These are phyloP conservation scores for Aciculoconidium aculeatum DNA, from an alignment of 805 yeast species.

Conservation along the genomic window DNA sequence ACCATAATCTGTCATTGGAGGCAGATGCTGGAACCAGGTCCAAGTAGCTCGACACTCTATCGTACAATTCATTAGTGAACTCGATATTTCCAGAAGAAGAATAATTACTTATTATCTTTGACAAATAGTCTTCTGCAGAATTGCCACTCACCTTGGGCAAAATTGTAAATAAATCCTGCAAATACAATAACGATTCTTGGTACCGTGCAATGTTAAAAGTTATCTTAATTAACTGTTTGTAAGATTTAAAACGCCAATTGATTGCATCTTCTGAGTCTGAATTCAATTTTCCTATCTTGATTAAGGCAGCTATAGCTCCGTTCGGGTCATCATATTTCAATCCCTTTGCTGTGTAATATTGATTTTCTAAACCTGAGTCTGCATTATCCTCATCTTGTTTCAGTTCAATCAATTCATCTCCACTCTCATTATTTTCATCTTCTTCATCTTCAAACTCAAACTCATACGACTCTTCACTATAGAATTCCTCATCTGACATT, in stretches of 20 bases:
- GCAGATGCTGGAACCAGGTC: constrained; percentile 8
- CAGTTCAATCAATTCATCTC: constrained; percentile 2
- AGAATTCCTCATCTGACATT: constrained; percentile 14
- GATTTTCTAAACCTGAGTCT: constrained; percentile 15
- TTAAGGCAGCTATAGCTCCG: constrained; percentile 20
- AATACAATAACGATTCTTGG: constrained; percentile 16
- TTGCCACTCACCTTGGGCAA: constrained; percentile 24
- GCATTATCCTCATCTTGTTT: constrained; percentile 5
- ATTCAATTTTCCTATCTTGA: constrained; percentile 9
- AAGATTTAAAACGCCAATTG: constrained; percentile 34
- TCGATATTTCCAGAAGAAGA: constrained; percentile 19
- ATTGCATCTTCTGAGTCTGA: constrained; percentile 8
- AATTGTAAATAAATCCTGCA: constrained; percentile 18
- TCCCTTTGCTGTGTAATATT: constrained; percentile 34
- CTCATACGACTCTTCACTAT: constrained; percentile 12
- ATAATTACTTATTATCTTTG: constrained; percentile 29
- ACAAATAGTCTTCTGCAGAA: constrained; percentile 36
- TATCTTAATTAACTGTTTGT: constrained; percentile 38
- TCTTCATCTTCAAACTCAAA: constrained; percentile 15
- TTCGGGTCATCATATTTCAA: constrained; percentile 27
- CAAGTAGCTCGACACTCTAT: constrained; percentile 23
- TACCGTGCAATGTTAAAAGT: constrained; percentile 18
- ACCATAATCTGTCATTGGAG: constrained; percentile 21
- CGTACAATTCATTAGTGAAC: constrained; percentile 28
- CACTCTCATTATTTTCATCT: constrained; percentile 5